These are phyloP conservation scores for Sporothrix variecibatus DNA, from an alignment of 2,329 filamentous ascomycete species.

Conservation along the genomic window DNA sequence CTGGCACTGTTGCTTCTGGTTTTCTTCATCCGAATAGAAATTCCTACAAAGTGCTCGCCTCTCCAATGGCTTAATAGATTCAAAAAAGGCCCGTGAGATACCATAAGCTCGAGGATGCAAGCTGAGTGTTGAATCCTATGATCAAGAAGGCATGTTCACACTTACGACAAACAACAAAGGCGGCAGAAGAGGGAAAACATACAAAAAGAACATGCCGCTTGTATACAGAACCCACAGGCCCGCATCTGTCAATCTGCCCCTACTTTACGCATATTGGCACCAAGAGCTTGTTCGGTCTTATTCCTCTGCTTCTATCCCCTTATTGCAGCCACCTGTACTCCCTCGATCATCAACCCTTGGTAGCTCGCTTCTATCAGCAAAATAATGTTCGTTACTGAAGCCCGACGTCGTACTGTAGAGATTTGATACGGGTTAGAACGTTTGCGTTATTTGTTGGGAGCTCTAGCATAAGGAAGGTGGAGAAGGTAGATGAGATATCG, in stretches of 20 bases:
- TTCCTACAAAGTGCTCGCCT: no score
- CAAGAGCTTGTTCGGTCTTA: background rate
- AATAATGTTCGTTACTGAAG: background rate
- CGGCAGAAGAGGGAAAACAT: background rate
- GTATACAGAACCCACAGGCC: background rate
- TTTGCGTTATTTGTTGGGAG: background rate
- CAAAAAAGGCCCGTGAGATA: no score
- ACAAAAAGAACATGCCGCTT: background rate
- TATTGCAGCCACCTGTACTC: background rate
- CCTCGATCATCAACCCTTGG: background rate
- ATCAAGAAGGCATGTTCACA: no score
- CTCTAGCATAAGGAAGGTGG: background rate
- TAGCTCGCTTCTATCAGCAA: conserved; percentile 9
- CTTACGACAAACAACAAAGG: background rate
- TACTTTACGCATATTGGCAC: background rate
- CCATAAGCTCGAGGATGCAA: no score
- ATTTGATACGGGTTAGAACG: background rate
- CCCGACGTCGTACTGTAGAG: background rate
- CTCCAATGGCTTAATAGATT: no score
- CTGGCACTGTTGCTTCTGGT: background rate
- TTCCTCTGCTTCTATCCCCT: background rate
- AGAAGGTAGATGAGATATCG: background rate
- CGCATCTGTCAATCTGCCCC: background rate
- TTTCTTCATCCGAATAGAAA: background rate
- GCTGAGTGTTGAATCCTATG: no score